Evolutionary conservation across 805 yeast genomes (phyloP), one percentile per base, ranked within the genome.

Genomic region (Zygotorulaspora chibaensis): DNA sequence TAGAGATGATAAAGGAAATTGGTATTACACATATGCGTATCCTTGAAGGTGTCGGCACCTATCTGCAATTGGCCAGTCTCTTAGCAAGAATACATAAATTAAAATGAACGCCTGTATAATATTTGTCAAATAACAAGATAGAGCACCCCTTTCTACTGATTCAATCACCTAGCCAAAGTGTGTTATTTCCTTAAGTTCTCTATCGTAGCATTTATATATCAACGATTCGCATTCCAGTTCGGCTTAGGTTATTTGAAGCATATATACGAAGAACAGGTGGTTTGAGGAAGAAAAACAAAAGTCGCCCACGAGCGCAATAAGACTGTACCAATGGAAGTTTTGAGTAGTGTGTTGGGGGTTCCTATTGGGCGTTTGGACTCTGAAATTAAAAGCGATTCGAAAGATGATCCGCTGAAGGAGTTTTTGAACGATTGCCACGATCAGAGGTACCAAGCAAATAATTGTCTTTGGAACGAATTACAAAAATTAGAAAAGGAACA

Each of bases 11-110:
- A 53, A 81, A 82, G 60, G 89, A 86, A 56, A 87, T 93, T 37
- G 99, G 99, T 4, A 80, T 85, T 51, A 79, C 88, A 1, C 99
- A 93, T 62, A 83, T 93, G 90, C 73, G 96, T 50, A 83, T 93
- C 1, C 70, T 93, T 40, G 98, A 93, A 66, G 99, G 99, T 52
- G 95, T 93, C 3, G 80, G 88, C 9, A 81, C 96, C 0, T 84
- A 84, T 62, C 69, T 93, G 48, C 99, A 93, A 61, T 67, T 93
- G 51, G 83, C 88, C 40, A 95, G 96, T 6, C 73, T 93, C 70
- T 68, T 88, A 38, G 84, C 96, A 16, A 83, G 75, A 55, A 62
- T 73, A 15, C 59, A 55, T 41, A 60, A 52, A 43, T 41, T 63
- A 15, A 51, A 51, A 36, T 42, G 45, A 46, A 8, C 26, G 18